Percentiles rank a stretch among this genome's conserved stretches.
Conservation (phyloP, 257 asterid genomes). For the Penstemon davidsonii region DNA sequence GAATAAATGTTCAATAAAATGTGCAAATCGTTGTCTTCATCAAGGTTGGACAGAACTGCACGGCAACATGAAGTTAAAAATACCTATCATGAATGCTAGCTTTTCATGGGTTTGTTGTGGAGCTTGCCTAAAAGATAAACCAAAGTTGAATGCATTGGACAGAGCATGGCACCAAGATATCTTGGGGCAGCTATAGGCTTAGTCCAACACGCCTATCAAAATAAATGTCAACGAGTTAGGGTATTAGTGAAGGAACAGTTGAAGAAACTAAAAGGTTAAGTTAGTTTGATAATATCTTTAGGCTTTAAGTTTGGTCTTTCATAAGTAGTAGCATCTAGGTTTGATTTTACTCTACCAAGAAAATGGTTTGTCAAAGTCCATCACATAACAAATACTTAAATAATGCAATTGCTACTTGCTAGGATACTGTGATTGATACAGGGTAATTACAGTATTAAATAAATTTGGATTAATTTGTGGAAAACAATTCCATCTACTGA, state of each 20-base stretch:
- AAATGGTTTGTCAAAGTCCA: not conserved
- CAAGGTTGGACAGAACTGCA: no score
- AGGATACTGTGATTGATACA: not conserved
- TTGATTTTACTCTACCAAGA: not conserved
- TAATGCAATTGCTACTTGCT: not conserved
- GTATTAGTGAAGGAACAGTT: not conserved
- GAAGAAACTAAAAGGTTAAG: not conserved
- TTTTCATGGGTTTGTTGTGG: not conserved
- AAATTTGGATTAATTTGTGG: no score
- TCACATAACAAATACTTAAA: not conserved
- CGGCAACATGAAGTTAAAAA: no score
- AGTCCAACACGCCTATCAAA: no score
- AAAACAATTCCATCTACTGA: no score
- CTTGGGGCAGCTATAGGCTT: no score
- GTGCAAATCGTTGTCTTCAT: no score
- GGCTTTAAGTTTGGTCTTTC: not conserved
- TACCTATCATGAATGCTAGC: not conserved
- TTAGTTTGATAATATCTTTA: not conserved
- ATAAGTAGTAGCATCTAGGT: not conserved
- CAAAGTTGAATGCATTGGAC: no score
- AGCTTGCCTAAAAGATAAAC: slow-evolving; percentile 3
- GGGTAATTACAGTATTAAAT: no score
- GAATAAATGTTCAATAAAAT: no score
- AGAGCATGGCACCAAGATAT: no score
- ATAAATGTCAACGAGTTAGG: not conserved